Evolutionary conservation across 2,329 filamentous ascomycete genomes (phyloP).

Genomic region (Xylaria polymorpha): DNA sequence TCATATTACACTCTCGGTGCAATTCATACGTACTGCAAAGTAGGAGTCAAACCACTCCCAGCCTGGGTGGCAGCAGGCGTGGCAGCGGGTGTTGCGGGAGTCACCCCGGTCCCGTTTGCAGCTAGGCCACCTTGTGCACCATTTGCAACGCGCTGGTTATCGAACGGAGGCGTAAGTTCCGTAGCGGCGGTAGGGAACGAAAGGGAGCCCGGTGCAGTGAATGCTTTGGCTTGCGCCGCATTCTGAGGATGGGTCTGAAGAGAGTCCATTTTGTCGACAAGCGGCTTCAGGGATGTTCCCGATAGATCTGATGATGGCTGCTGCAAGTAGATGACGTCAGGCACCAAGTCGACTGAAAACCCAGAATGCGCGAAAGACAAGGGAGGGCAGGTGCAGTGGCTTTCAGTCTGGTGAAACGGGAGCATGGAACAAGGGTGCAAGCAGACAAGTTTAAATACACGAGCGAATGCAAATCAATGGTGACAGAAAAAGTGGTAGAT

Average conservation of each 20-base stretch:
- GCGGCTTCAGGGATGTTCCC: slow-evolving; percentile 27
- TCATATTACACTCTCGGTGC: slow-evolving; percentile 50
- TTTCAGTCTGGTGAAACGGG: not conserved
- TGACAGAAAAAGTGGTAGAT: not conserved
- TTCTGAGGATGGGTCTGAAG: slow-evolving; percentile 79
- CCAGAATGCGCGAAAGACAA: not conserved
- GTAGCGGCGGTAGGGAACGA: slow-evolving; percentile 88
- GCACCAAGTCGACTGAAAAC: not conserved
- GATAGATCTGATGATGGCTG: slow-evolving; percentile 23
- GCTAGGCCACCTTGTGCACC: slow-evolving; percentile 68
- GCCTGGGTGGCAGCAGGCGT: slow-evolving; percentile 86
- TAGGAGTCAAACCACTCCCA: slow-evolving; percentile 90
- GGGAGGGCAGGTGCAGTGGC: not conserved
- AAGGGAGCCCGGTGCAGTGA: slow-evolving; percentile 90
- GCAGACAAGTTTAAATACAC: not conserved
- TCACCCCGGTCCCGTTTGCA: slow-evolving; percentile 80
- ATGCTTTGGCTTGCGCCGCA: slow-evolving; percentile 93
- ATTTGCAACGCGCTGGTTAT: slow-evolving; percentile 60
- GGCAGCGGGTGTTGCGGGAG: slow-evolving; percentile 88
- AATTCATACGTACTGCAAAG: slow-evolving; percentile 90
- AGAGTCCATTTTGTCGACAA: slow-evolving; percentile 46
- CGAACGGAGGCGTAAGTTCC: slow-evolving; percentile 84
- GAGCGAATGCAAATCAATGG: not conserved
- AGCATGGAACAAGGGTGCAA: not conserved
- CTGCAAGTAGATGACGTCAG: slow-evolving; percentile 26